Conservation (phyloP, 768 basidiomycete species). For the Panellus pusillus region DNA sequence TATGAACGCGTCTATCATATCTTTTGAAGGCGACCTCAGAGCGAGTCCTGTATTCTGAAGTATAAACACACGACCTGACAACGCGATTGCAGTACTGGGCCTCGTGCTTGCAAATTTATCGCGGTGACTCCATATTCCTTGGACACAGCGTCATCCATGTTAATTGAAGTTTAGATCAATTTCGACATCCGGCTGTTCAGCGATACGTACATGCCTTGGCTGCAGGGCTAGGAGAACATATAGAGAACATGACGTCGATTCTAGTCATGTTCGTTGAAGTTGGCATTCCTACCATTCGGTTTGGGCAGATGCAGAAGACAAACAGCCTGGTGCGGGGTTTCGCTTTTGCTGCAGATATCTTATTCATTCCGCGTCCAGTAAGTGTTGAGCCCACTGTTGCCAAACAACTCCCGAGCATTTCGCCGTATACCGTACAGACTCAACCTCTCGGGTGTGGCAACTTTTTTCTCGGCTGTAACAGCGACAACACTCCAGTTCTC, state of each 20-base stretch:
- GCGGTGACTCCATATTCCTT: constrained; percentile 37
- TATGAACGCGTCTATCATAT: constrained; percentile 63
- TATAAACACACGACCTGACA: neutral
- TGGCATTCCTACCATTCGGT: constrained; percentile 75
- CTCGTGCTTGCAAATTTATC: constrained; percentile 65
- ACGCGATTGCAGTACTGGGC: constrained; percentile 61
- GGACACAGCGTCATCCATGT: neutral
- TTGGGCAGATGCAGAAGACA: constrained; percentile 72
- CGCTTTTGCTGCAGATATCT: neutral
- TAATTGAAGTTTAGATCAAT: constrained; percentile 51
- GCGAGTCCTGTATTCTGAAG: constrained; percentile 32
- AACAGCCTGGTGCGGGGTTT: constrained; percentile 45
- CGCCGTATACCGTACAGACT: constrained; percentile 27
- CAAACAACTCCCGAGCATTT: neutral
- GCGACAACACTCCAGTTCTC: constrained; percentile 75
- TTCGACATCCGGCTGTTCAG: constrained; percentile 70
- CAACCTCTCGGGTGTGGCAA: constrained; percentile 75
- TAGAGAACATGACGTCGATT: constrained; percentile 65
- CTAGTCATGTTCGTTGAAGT: constrained; percentile 75
- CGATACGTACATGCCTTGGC: constrained; percentile 73
- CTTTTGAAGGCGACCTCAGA: constrained; percentile 70
- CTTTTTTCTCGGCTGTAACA: constrained; percentile 75
- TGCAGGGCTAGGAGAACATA: constrained; percentile 71
- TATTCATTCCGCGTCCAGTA: constrained; percentile 1
- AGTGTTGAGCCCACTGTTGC: neutral